phyloP scores from a whole-genome alignment of 2,329 filamentous ascomycete species.

The Colletotrichum sp. region DNA sequence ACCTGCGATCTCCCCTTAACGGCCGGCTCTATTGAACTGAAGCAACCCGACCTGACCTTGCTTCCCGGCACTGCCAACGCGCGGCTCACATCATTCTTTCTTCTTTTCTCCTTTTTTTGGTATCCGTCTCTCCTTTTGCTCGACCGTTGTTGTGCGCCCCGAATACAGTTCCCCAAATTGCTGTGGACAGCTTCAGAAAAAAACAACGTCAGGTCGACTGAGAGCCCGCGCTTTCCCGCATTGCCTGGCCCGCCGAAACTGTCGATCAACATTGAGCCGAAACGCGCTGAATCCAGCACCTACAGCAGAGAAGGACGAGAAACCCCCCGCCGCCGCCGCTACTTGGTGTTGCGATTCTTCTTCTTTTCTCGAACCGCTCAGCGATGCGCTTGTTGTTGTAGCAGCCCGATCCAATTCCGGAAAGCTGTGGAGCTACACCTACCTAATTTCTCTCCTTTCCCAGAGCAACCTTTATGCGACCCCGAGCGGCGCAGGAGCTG shows the following conservation, averaged over 20 bases:
- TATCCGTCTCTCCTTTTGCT: neutral
- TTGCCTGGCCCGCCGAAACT: conserved; percentile 36
- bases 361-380: neutral
- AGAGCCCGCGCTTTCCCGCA: conserved; percentile 17
- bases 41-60: neutral
- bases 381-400: conserved; percentile 11
- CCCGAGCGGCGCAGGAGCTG: conserved; percentile 1
- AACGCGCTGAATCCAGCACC: conserved; percentile 26
- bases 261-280: conserved; percentile 42
- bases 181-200: conserved; percentile 13
- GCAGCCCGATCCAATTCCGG: conserved; percentile 11
- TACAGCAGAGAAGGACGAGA: neutral
- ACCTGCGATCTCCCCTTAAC: conserved; percentile 20
- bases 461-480: conserved; percentile 3
- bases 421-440: conserved; percentile 19
- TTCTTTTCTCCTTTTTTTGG: neutral
- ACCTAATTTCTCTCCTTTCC: conserved; percentile 15
- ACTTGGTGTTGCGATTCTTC: neutral
- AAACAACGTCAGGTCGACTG: conserved; percentile 3
- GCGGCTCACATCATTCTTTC: neutral
- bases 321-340: neutral
- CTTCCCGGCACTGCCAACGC: neutral
- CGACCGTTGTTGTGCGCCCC: neutral
- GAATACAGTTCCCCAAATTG: conserved; percentile 10
- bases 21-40: neutral